Conservation (phyloP, 495 filamentous ascomycete species). For the Penicillium dipodomyicola region DNA sequence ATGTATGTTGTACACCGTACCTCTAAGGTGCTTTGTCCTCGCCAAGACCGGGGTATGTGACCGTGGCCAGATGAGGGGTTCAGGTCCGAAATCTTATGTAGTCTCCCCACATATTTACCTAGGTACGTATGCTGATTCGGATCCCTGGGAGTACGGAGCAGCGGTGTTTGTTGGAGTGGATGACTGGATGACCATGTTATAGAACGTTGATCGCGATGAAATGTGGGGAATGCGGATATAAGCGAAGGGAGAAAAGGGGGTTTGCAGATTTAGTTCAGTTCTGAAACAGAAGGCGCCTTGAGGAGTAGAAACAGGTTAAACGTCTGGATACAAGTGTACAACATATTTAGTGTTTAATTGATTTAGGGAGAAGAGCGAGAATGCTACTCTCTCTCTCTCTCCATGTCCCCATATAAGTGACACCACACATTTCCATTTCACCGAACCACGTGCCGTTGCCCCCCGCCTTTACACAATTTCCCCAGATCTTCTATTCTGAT, state of each 20-base stretch:
- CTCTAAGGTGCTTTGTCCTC: slow-evolving; percentile 3
- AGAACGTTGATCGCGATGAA: neutral
- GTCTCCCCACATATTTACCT: neutral
- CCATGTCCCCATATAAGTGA: neutral
- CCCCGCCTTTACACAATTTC: slow-evolving; percentile 16
- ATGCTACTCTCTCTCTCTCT: neutral
- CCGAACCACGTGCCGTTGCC: slow-evolving; percentile 17
- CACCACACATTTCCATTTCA: neutral
- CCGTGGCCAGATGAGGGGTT: slow-evolving; percentile 6
- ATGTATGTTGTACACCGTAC: neutral
- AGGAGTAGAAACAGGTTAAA: neutral
- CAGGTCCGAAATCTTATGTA: neutral
- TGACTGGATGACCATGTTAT: neutral
- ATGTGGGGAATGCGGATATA: neutral
- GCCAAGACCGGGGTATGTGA: slow-evolving; percentile 6
- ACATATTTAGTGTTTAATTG: too few species aligned
- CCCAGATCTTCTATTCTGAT: slow-evolving; percentile 17
- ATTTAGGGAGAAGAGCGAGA: neutral
- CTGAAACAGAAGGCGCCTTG: neutral
- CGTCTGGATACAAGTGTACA: too few species aligned
- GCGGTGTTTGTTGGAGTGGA: neutral
- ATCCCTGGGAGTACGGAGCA: too few species aligned
- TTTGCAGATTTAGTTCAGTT: neutral
- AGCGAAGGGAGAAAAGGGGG: neutral
- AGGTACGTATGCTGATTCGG: neutral